Conservation (phyloP, 208 protist genomes). For the Lotmaria passim region DNA sequence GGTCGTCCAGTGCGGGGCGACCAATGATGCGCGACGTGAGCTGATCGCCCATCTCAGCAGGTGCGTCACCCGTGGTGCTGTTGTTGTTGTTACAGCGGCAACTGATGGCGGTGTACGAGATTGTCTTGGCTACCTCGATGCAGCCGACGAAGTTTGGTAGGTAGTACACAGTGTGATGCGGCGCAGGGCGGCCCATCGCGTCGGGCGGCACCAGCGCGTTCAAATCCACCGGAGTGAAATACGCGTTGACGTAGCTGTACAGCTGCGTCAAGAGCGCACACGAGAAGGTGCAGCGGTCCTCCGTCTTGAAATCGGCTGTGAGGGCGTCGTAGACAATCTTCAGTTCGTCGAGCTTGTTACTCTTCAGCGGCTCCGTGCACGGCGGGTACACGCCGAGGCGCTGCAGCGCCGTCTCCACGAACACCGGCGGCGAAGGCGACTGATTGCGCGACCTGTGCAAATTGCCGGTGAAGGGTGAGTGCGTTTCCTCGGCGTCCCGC, state of each 20-base stretch:
- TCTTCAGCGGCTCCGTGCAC: constrained; percentile 30
- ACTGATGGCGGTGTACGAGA: constrained; percentile 27
- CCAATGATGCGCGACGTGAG: constrained; percentile 20
- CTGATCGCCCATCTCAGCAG: constrained; percentile 1
- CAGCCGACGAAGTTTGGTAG: constrained; percentile 35
- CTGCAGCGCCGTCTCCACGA: constrained; percentile 38
- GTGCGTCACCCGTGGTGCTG: neutral
- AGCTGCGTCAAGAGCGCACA: constrained; percentile 51
- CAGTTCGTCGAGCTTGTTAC: constrained; percentile 33
- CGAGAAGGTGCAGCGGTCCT: constrained; percentile 57
- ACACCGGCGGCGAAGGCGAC: constrained; percentile 34
- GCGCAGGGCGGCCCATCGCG: neutral
- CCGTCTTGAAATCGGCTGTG: constrained; percentile 50
- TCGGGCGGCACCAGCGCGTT: constrained; percentile 6
- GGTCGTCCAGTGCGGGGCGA: constrained; percentile 7
- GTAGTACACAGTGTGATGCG: constrained; percentile 32
- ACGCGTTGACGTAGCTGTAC: constrained; percentile 64
- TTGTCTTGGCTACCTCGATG: constrained; percentile 29
- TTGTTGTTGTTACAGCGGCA: neutral
- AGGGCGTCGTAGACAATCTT: constrained; percentile 62
- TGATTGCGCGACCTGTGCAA: constrained; percentile 1
- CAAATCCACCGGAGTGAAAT: constrained; percentile 49
- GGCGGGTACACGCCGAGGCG: constrained; percentile 40
- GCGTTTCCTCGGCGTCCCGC: constrained; percentile 3
- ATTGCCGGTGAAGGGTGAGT: neutral